These are phyloP conservation scores for Heterobasidion annosum DNA, from an alignment of 1,284 basidiomycete genomes.

Conservation along the genomic window DNA sequence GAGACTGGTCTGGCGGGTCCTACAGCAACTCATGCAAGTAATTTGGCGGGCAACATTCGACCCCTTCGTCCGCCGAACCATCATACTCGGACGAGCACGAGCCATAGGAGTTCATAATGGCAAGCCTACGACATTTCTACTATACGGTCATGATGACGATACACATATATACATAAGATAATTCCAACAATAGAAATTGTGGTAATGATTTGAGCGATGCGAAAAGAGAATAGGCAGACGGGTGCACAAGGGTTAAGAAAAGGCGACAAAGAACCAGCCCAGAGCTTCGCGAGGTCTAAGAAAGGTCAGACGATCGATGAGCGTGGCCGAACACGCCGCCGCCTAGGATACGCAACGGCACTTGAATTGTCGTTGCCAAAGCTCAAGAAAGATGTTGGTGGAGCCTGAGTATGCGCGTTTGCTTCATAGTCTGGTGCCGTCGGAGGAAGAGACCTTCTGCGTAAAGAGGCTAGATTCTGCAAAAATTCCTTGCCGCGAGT, in stretches of 20 bases:
- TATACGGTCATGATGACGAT: not conserved
- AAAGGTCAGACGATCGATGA: not conserved
- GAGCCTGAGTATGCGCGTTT: not conserved
- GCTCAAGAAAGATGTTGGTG: slow-evolving; percentile 1
- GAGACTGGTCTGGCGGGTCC: not conserved
- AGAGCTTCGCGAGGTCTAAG: not conserved
- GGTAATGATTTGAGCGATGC: no score
- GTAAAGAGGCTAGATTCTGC: not conserved
- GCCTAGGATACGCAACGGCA: not conserved
- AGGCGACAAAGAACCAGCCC: no score
- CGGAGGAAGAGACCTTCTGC: not conserved
- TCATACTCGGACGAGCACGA: not conserved
- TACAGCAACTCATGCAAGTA: not conserved
- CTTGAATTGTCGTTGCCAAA: not conserved
- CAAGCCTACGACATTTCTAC: not conserved
- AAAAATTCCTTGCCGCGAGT: not conserved
- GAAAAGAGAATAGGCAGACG: not conserved
- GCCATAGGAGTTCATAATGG: no score
- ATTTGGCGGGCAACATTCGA: not conserved
- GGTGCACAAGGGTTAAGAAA: not conserved
- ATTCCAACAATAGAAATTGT: no score
- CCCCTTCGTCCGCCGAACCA: slow-evolving; percentile 1
- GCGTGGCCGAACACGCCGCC: not conserved
- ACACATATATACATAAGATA: not conserved
- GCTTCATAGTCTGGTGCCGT: not conserved